Base-by-base conservation (phyloP, 768 basidiomycete genomes). In the Stropharia rugosoannulata region DNA sequence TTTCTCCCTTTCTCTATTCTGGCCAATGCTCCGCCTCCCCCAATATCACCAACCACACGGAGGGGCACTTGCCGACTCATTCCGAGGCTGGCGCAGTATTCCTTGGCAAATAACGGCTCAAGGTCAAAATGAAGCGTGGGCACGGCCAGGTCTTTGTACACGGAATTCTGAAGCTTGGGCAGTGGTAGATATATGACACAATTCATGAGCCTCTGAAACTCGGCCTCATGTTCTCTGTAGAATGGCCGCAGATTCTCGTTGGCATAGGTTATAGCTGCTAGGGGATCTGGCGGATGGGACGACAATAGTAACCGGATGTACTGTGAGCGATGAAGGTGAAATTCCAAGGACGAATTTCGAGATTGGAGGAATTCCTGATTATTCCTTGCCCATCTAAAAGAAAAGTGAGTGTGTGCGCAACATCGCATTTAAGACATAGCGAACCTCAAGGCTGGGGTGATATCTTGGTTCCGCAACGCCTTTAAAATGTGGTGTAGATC, bases 1-100 rank as follows among this genome's bases (percentile, higher is more conserved):
- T 87, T 89, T 58, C 92, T 81, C 5, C 93, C 95, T 69, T 98
- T 98, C 74, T 96, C 93, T 42, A 98, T 95, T 64, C 89, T 84
- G 5, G 90, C 87, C 54, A 98, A 71, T 0, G 95, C 95, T 2
- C 95, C 94, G 4, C 92, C 90, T 0, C 90, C 93, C 1, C 96
- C 97, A 49, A 98, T 88, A 62, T 96, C 95, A 3, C 92, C 93
- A 3, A 95, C 88, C 3, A 97, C 93, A 39, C 86, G 80, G 42
- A 99, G 77, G 1, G 95, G 92, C 11, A 91, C 84, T 62, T 96
- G 92, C 55, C 88, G 80, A 61, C 95, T 91, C 88, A 96, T 89
- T 3, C 90, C 91, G 15, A 95, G 72, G 61, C 81, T 86, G 11
- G 89, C 85, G 63, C 95, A 95, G 63, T 90, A 99, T 65, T 96